Evolutionary conservation across 2,329 filamentous ascomycete species (phyloP), one percentile per base, ranked within the genome.

Genomic region (Delphinella strobiligena): DNA sequence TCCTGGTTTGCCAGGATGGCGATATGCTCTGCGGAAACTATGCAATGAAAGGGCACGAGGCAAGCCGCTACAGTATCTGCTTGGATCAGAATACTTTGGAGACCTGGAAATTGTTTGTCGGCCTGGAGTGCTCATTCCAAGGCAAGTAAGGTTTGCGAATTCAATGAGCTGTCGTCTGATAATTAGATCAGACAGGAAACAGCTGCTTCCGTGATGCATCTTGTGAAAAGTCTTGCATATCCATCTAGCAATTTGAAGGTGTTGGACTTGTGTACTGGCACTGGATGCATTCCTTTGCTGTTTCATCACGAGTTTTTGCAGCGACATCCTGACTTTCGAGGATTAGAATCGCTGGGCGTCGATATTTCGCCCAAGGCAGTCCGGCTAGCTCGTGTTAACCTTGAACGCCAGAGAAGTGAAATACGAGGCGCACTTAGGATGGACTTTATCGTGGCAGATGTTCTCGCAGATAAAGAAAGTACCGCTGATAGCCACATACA

Each of bases 51-150:
- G 75, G 43, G 62, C 68, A 3, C 58, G 49, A n/a, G 86, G 86
- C 1, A 73, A 78, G 42, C 91, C 91, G 1, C 62, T 98, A 24
- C 91, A 96, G 58, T 96, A 96, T 55, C 71, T 96, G 16, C 65
- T 98, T 1, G 87, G 87, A 3, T 78, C 79, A 4, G 87, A 95
- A 57, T 91, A 82, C 2, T 96, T 98, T 61, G 89, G 88, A 1
- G 64, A 75, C 4, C 62, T 96, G 12, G 81, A 94, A 31, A 81
- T 98, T 34, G 62, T 71, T 40, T 95, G 88, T 54, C 68, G 66
- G 19, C 73, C 68, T 9, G 84, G 84, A 2, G 88, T 96, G 4
- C 65, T 98, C 41, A 93, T 96, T 47, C 91, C 91, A 27, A 74
- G 89, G 66, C 78, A 49, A 12, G 62, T 47, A 27, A 27, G 22